Base-by-base conservation (phyloP, 495 filamentous ascomycete genomes). In the Penicillium steckii region DNA sequence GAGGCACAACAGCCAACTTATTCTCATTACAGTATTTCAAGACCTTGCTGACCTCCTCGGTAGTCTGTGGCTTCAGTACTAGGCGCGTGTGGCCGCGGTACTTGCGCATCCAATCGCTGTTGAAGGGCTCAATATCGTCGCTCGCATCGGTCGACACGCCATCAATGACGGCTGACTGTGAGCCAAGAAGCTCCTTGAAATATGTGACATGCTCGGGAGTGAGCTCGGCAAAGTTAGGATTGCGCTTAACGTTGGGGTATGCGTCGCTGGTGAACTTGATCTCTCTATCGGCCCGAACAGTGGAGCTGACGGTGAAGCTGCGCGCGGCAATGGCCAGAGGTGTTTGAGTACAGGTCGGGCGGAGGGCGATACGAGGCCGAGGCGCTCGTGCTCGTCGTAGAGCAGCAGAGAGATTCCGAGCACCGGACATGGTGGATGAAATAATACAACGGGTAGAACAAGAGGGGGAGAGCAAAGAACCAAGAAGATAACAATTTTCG, bases 71-170 rank as follows among this genome's bases (percentile, higher is more conserved):
- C 71, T 93, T 96, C 41, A 98, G 74, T 8, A 97, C 90, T 8
- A 98, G 75, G 49, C 84, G 81, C 46, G 88, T 84, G 65, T 96
- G 92, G 30, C 94, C 94, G 30, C 90, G 85, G 75, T 97, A 98
- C 70, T 98, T 98, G 67, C 89, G 84, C 95, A 97, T 97, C 94
- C 94, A 98, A 74, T 98, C 94, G 58, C 81, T 83, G 74, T 98
- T 98, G 81, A 90, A 97, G 13, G 91, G 82, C 62, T 93, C 90
- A 49, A 97, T 77, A 62, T 98, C 94, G 54, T 87, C 85, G 0
- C 77, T 69, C 17, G 84, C 83, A 63, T 88, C 84, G 59, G 78
- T 70, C 4, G 86, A 87, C 32, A 94, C 79, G 40, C 89, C 89
- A 59, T 97, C 88, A 46, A 96, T 82, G 37, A 96, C 77, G n/a